Percentiles rank a stretch among this genome's conserved stretches.
These are phyloP conservation scores for Phaeodactylum tricornutum DNA, from an alignment of 108 stramenopile genomes.

Conservation along the genomic window DNA sequence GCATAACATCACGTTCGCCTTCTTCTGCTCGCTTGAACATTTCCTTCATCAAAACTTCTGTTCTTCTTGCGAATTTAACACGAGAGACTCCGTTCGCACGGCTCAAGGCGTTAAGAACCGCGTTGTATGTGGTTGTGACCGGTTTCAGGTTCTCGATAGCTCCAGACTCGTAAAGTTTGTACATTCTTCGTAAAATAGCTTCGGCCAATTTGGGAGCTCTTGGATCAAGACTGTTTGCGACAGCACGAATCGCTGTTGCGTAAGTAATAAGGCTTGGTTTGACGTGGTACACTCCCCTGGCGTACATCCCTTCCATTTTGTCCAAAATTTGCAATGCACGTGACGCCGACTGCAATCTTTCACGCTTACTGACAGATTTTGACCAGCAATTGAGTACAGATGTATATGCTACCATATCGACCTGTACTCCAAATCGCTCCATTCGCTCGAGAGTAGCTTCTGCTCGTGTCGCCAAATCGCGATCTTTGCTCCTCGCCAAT, in stretches of 20 bases:
- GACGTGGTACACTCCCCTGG: constrained; percentile 4
- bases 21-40: constrained; percentile 20
- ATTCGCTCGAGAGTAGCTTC: constrained; percentile 45
- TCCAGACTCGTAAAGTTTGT: constrained; percentile 17
- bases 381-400: constrained; percentile 33
- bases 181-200: constrained; percentile 27
- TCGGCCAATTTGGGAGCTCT: constrained; percentile 20
- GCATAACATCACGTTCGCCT: constrained; percentile 21
- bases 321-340: constrained; percentile 20
- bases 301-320: constrained; percentile 28
- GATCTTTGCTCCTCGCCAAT: constrained; percentile 19
- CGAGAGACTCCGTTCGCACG: constrained; percentile 14
- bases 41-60: constrained; percentile 21
- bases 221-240: constrained; percentile 29
- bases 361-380: constrained; percentile 20
- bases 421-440: constrained; percentile 37
- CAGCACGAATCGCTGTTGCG: constrained; percentile 26
- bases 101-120: constrained; percentile 45
- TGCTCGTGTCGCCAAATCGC: constrained; percentile 20
- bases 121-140: constrained; percentile 42
- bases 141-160: constrained; percentile 22
- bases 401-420: constrained; percentile 44
- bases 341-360: constrained; percentile 20
- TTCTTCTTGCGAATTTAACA: constrained; percentile 7
- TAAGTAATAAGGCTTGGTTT: constrained; percentile 35